phyloP scores from a whole-genome alignment of 169 alveolate species.

The Plasmodium relictum region DNA sequence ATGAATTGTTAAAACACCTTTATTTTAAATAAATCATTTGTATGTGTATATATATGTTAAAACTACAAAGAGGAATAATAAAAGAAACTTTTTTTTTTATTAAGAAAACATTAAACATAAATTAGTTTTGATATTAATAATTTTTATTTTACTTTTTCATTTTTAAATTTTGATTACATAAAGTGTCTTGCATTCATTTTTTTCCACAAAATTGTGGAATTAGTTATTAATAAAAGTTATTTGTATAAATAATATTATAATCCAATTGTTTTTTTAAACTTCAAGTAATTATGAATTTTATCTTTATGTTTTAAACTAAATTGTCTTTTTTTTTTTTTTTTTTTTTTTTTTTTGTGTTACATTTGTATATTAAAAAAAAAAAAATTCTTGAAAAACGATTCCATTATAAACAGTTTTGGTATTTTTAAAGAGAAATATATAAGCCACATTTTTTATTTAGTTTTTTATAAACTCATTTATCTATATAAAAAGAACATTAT shows the following conservation, averaged over 20 bases:
- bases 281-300: background rate
- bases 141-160: too few species aligned
- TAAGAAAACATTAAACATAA: too few species aligned
- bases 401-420: background rate
- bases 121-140: too few species aligned
- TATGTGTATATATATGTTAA: too few species aligned
- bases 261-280: constrained; percentile 1
- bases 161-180: too few species aligned
- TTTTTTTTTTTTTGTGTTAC: constrained; percentile 21
- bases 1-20: background rate
- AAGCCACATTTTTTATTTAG: background rate
- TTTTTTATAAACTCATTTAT: background rate
- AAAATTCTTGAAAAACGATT: background rate
- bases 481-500: too few species aligned
- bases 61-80: too few species aligned
- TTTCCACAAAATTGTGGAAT: background rate
- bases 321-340: constrained; percentile 23
- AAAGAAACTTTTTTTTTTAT: too few species aligned
- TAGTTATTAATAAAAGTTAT: constrained; percentile 19
- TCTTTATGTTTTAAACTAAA: background rate
- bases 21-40: too few species aligned
- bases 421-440: background rate
- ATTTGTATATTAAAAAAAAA: constrained; percentile 8
- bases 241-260: constrained; percentile 19
- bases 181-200: too few species aligned